phyloP scores from a whole-genome alignment of 2,329 filamentous ascomycete genomes.

The Apiospora saccharicola region DNA sequence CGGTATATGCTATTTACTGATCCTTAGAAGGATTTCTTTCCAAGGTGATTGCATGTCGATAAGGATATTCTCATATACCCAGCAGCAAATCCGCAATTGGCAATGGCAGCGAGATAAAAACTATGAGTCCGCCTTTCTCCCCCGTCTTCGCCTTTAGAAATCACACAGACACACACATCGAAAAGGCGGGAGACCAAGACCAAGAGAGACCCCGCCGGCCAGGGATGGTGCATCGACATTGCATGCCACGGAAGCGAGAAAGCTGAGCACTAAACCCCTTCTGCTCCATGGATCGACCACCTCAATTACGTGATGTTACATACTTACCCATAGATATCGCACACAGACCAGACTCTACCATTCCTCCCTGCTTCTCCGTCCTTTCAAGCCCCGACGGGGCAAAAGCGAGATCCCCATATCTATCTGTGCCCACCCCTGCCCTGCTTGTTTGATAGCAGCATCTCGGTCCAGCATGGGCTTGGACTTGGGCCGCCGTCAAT shows the following conservation, averaged over 20 bases:
- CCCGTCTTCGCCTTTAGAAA: not conserved
- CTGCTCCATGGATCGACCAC: not conserved
- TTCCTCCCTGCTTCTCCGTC: not conserved
- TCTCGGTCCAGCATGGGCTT: not conserved
- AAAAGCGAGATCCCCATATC: not conserved
- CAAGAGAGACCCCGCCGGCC: not conserved
- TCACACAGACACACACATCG: not conserved
- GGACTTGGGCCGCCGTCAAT: not conserved
- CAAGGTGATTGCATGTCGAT: not conserved
- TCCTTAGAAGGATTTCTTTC: too few relatives aligned
- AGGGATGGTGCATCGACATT: slow-evolving; percentile 1
- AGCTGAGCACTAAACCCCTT: not conserved
- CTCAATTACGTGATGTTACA: slow-evolving; percentile 9
- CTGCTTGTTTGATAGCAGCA: not conserved
- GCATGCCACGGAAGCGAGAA: slow-evolving; percentile 14
- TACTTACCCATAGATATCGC: not conserved
- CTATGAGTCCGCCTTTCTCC: not conserved
- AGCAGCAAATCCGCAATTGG: not conserved
- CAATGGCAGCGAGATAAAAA: not conserved
- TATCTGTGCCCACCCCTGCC: not conserved
- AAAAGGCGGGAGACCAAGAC: not conserved
- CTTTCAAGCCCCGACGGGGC: not conserved
- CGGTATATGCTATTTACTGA: not conserved
- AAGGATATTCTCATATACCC: not conserved
- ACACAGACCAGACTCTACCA: not conserved